A percentile compares a stretch with the other conserved stretches of the same genome.
These are phyloP conservation scores for Rubia tinctorum DNA, from an alignment of 305 asterid species.

Conservation along the genomic window DNA sequence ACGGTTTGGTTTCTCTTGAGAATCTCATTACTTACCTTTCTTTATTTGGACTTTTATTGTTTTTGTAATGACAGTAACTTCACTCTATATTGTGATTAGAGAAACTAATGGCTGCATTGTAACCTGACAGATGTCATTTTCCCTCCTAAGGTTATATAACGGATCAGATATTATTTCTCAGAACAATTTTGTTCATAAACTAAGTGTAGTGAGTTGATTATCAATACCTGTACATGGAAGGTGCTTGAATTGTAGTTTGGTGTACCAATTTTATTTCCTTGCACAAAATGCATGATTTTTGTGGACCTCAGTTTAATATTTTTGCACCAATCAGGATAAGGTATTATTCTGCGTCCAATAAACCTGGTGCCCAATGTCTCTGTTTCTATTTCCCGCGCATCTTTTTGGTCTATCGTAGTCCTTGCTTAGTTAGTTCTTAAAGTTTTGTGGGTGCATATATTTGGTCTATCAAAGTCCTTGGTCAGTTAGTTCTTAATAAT, in stretches of 20 bases:
- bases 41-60: neutral
- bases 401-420: neutral
- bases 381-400: neutral
- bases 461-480: neutral
- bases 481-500: neutral
- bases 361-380: neutral
- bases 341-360: neutral
- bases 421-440: neutral
- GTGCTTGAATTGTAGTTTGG: neutral
- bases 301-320: neutral
- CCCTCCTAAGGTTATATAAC: neutral
- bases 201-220: neutral
- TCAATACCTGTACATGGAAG: neutral
- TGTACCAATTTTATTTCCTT: neutral
- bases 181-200: neutral
- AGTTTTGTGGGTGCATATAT: too few species aligned
- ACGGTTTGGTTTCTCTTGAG: too few species aligned
- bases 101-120: neutral
- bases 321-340: neutral
- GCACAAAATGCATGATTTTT: neutral
- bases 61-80: neutral
- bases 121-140: neutral
- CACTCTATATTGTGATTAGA: neutral
- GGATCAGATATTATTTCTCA: neutral
- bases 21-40: neutral